Percentiles rank a stretch among this genome's conserved stretches.
These are phyloP conservation scores for Pichia nakasei DNA, from an alignment of 805 yeast species.

Conservation along the genomic window DNA sequence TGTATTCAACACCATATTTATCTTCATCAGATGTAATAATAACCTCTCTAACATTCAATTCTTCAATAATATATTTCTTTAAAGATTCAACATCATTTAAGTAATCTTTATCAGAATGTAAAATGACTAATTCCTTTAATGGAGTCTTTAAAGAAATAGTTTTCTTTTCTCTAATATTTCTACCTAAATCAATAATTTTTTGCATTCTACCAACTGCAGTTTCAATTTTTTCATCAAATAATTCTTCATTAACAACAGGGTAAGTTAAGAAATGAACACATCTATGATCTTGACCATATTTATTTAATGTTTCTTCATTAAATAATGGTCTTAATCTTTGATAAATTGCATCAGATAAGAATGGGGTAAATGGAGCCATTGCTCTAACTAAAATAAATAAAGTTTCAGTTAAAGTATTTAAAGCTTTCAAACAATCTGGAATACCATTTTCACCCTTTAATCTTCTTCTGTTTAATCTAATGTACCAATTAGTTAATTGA, in stretches of 20 bases:
- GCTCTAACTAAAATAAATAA: conserved; percentile 83
- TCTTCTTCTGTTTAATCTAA: conserved; percentile 96
- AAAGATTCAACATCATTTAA: conserved; percentile 70
- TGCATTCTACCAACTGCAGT: conserved; percentile 92
- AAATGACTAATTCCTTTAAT: conserved; percentile 73
- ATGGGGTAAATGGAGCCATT: conserved; percentile 99
- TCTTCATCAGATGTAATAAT: conserved; percentile 85
- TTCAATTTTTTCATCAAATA: conserved; percentile 77
- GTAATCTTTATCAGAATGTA: conserved; percentile 70
- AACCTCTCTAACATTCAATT: conserved; percentile 84
- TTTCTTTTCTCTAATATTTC: conserved; percentile 95
- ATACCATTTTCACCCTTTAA: conserved; percentile 89
- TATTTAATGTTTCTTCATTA: conserved; percentile 45
- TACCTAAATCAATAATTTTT: conserved; percentile 89
- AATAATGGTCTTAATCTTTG: conserved; percentile 59
- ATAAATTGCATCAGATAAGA: conserved; percentile 84
- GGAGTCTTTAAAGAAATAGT: conserved; percentile 92
- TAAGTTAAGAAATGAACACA: conserved; percentile 92
- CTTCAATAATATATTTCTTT: conserved; percentile 75
- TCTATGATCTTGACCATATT: conserved; percentile 50
- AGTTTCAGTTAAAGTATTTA: conserved; percentile 87
- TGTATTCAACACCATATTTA: conserved; percentile 85
- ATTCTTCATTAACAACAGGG: conserved; percentile 74
- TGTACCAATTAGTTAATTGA: conserved; percentile 96
- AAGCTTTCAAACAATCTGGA: conserved; percentile 76